Percentiles rank a stretch among this genome's conserved stretches.
phyloP scores from a whole-genome alignment of 805 yeast species.

The Candida berthetii region DNA sequence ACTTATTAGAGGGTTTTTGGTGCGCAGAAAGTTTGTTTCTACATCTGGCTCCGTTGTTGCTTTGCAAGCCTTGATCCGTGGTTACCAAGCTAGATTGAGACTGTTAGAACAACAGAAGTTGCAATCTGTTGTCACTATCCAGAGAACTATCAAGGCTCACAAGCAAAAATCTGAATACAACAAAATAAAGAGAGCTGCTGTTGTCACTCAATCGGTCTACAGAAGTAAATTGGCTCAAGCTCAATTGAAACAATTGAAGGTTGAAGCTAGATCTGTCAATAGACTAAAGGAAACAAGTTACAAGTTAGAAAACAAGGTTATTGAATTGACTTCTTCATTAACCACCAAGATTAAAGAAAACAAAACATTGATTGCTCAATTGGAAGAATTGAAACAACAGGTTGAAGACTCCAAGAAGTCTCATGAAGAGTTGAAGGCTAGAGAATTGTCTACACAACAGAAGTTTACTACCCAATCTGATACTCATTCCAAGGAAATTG shows the following conservation, averaged over 20 bases:
- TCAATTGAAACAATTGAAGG: constrained; percentile 57
- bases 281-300: constrained; percentile 89
- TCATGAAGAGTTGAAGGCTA: constrained; percentile 46
- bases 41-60: constrained; percentile 25
- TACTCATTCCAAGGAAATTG: constrained; percentile 43
- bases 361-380: constrained; percentile 58
- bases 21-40: constrained; percentile 30
- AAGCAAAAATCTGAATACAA: constrained; percentile 49
- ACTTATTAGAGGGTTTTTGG: constrained; percentile 45
- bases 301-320: constrained; percentile 94
- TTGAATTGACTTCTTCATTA: constrained; percentile 83
- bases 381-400: constrained; percentile 41
- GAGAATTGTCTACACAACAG: constrained; percentile 47
- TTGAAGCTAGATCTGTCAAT: constrained; percentile 89
- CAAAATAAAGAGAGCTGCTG: constrained; percentile 45
- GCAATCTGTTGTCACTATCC: constrained; percentile 66
- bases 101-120: constrained; percentile 43
- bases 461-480: constrained; percentile 36
- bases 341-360: constrained; percentile 79
- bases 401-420: constrained; percentile 49
- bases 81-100: constrained; percentile 44
- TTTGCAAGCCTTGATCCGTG: constrained; percentile 49
- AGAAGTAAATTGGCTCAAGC: constrained; percentile 71
- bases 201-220: constrained; percentile 68
- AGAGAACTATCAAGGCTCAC: constrained; percentile 66